These are phyloP conservation scores for Trichomonas vaginalis DNA, from an alignment of 208 protist genomes.

Conservation along the genomic window DNA sequence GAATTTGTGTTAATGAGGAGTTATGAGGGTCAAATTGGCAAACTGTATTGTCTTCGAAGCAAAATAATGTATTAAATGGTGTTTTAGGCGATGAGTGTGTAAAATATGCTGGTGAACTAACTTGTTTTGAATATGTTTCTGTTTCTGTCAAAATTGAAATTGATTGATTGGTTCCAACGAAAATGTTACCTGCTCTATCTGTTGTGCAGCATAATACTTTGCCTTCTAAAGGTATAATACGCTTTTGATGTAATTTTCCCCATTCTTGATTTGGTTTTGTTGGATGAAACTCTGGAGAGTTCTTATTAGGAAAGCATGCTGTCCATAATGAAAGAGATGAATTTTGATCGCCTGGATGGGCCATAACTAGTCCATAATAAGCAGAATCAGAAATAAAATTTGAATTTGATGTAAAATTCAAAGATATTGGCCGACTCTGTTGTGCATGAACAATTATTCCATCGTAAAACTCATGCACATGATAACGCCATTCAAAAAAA, in stretches of 20 bases:
- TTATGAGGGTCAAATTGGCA: background rate
- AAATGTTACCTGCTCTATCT: background rate
- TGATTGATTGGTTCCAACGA: background rate
- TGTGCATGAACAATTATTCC: background rate
- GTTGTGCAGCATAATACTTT: background rate
- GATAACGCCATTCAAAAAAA: background rate
- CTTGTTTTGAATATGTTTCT: background rate
- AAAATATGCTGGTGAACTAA: background rate
- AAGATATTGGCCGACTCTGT: background rate
- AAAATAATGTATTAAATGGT: background rate
- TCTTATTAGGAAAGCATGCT: background rate
- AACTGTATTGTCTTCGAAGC: background rate
- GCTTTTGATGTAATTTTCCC: background rate
- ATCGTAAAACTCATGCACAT: background rate
- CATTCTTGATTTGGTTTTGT: background rate
- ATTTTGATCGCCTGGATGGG: background rate
- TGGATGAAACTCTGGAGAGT: background rate
- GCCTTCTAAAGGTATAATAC: background rate
- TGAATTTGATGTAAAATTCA: background rate
- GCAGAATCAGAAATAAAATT: background rate
- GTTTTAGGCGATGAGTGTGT: background rate
- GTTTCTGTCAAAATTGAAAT: background rate
- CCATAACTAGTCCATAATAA: background rate
- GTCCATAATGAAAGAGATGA: background rate
- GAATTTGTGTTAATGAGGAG: background rate